Evolutionary conservation across 495 filamentous ascomycete genomes (phyloP), one percentile per base, ranked within the genome.

Genomic region (Rusavskia elegans): DNA sequence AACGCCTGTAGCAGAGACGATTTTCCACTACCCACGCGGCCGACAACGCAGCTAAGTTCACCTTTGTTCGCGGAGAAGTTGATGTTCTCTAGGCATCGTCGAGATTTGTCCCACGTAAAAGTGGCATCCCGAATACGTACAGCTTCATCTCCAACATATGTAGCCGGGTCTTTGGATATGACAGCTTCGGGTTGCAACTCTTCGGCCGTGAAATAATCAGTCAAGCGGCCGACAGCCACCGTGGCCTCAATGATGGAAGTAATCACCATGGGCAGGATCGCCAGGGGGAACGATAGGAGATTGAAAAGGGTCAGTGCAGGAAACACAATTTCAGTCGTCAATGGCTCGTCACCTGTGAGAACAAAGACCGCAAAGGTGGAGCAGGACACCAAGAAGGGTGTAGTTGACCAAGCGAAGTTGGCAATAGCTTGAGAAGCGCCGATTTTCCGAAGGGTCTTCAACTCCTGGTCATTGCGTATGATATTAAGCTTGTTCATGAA

Each of bases 351-450:
- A 39, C 77, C 77, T 1, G 85, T 93, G 49, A 92, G 71, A 42
- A 96, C 93, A 59, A 92, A 99, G 17, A 97, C 86, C 14, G 86
- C 81, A 61, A 99, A 99, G 10, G 92, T 97, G 9, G 86, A 88
- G 70, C 90, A 97, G 14, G 93, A 97, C 14, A 99, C 93, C 32
- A 99, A 76, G 71, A 99, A 99, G 9, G 93, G 93, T 10, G 93
- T 97, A n/a, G 86, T 92, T n/a, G 86, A 86, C 93, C 93, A 99
- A 23, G 93, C 96, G 54, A 99, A 99, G 60, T 94, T 97, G 29
- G 93, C 87, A 65, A 96, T 72, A 7, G 90, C 84, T 65, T 95
- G 89, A 1, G 89, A 82, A 45, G 89, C 88, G 45, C 93, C 93
- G 56, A 99, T 97, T 62, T 89, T 95, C 50, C 89, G 85, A 39